These are phyloP conservation scores for Fragilariopsis cylindrus DNA, from an alignment of 108 stramenopile genomes.

Conservation along the genomic window DNA sequence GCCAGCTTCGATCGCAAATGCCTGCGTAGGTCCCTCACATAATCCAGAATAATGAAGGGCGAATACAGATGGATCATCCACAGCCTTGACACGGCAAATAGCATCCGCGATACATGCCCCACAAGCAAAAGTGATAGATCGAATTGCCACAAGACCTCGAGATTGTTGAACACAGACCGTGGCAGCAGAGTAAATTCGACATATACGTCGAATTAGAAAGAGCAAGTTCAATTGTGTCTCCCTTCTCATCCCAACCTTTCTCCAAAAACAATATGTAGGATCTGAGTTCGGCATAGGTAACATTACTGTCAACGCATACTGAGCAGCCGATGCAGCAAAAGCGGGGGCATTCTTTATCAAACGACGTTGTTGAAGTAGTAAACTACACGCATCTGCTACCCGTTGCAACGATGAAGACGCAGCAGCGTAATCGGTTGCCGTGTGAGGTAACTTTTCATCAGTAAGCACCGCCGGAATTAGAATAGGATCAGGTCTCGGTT, in stretches of 20 bases:
- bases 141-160: slow-evolving; percentile 94
- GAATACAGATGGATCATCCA: slow-evolving; percentile 94
- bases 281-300: slow-evolving; percentile 93
- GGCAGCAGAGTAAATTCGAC: slow-evolving; percentile 89
- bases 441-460: slow-evolving; percentile 86
- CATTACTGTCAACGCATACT: slow-evolving; percentile 92
- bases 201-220: slow-evolving; percentile 86
- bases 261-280: slow-evolving; percentile 93
- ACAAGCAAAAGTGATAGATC: slow-evolving; percentile 95
- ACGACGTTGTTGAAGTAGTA: slow-evolving; percentile 93
- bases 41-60: slow-evolving; percentile 95
- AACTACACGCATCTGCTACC: slow-evolving; percentile 90
- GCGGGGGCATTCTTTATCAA: slow-evolving; percentile 96
- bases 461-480: slow-evolving; percentile 95
- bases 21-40: slow-evolving; percentile 93
- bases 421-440: slow-evolving; percentile 80
- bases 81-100: slow-evolving; percentile 89
- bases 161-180: slow-evolving; percentile 93
- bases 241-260: slow-evolving; percentile 85
- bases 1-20: slow-evolving; percentile 95
- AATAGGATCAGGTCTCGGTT: slow-evolving; percentile 89
- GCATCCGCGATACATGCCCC: slow-evolving; percentile 96
- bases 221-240: slow-evolving; percentile 89
- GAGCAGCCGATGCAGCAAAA: slow-evolving; percentile 92
- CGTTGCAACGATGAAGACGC: slow-evolving; percentile 90